These are phyloP conservation scores for Phytophthora vignae DNA, from an alignment of 352 stramenopile species.

Conservation along the genomic window DNA sequence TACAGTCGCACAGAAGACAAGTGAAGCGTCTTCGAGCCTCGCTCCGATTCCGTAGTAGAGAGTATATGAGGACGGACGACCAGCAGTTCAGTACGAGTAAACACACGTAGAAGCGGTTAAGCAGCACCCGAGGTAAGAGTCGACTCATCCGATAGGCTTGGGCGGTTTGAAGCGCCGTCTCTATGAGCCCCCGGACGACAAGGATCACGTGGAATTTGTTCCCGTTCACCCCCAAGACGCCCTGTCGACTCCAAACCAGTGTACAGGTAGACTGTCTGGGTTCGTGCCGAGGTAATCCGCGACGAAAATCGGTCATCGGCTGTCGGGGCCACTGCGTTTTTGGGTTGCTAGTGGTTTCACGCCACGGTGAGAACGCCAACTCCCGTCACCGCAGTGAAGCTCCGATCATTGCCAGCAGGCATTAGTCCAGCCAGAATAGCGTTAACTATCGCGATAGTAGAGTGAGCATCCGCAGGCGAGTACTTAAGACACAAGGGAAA, in stretches of 20 bases:
- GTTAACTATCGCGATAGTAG: constrained; percentile 25
- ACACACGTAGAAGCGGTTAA: constrained; percentile 9
- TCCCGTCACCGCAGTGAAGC: constrained; percentile 12
- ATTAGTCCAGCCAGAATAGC: constrained; percentile 21
- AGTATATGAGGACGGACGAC: constrained; percentile 12
- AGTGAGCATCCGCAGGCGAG: constrained; percentile 20
- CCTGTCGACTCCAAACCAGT: neutral
- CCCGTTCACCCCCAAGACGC: neutral
- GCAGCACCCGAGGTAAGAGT: neutral
- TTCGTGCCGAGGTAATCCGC: neutral
- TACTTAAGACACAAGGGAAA: too few species aligned
- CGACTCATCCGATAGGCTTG: constrained; percentile 21
- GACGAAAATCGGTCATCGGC: neutral
- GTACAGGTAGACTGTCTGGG: neutral
- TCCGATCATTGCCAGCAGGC: constrained; percentile 19
- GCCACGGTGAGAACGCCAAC: constrained; percentile 14
- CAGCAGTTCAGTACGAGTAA: constrained; percentile 20
- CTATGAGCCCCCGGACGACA: constrained; percentile 1
- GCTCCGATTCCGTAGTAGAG: neutral
- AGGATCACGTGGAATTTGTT: constrained; percentile 7
- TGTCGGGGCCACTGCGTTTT: neutral
- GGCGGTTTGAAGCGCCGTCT: constrained; percentile 10
- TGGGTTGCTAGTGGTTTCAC: neutral
- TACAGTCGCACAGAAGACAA: constrained; percentile 29
- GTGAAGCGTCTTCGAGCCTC: constrained; percentile 26